phyloP scores from a whole-genome alignment of 2,329 filamentous ascomycete species.

The Penicillium aurantiogriseum region DNA sequence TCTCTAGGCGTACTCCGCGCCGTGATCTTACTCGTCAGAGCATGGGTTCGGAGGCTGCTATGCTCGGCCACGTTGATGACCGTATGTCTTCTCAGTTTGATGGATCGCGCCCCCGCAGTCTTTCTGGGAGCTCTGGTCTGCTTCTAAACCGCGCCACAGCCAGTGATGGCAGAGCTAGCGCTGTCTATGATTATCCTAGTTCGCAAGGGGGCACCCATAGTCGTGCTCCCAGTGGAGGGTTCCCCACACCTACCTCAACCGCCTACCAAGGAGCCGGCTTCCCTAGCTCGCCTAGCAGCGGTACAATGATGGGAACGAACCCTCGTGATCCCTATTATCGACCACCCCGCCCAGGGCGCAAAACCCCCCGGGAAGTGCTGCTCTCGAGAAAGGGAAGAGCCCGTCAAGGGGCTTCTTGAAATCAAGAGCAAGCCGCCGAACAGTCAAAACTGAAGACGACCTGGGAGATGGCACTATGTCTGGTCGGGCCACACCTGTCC shows the following conservation, averaged over 20 bases:
- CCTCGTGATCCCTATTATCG: constrained; percentile 82
- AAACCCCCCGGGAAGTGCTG: constrained; percentile 56
- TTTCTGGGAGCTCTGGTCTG: constrained; percentile 62
- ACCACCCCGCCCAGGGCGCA: constrained; percentile 70
- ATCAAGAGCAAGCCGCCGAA: constrained; percentile 29
- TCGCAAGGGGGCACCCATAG: constrained; percentile 48
- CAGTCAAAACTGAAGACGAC: constrained; percentile 34
- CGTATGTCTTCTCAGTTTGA: constrained; percentile 59
- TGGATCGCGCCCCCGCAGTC: constrained; percentile 55
- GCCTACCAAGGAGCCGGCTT: constrained; percentile 66
- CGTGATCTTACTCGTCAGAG: constrained; percentile 71
- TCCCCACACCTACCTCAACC: constrained; percentile 69
- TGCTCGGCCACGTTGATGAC: constrained; percentile 68
- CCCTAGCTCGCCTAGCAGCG: constrained; percentile 44
- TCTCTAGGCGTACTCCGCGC: constrained; percentile 69
- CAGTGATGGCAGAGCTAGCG: constrained; percentile 49
- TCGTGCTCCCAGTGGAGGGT: constrained; percentile 60
- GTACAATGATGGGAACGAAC: constrained; percentile 47
- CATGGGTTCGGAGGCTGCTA: constrained; percentile 77
- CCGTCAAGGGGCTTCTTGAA: constrained; percentile 46
- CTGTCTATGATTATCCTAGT: constrained; percentile 54
- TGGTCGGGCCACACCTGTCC: constrained; percentile 49
- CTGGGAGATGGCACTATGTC: constrained; percentile 43
- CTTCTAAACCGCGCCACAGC: constrained; percentile 54
- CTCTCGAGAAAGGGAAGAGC: constrained; percentile 42